These are phyloP conservation scores for Chytriomyces sp. DNA, from an alignment of 192 early-diverging fungal genomes.

Conservation along the genomic window DNA sequence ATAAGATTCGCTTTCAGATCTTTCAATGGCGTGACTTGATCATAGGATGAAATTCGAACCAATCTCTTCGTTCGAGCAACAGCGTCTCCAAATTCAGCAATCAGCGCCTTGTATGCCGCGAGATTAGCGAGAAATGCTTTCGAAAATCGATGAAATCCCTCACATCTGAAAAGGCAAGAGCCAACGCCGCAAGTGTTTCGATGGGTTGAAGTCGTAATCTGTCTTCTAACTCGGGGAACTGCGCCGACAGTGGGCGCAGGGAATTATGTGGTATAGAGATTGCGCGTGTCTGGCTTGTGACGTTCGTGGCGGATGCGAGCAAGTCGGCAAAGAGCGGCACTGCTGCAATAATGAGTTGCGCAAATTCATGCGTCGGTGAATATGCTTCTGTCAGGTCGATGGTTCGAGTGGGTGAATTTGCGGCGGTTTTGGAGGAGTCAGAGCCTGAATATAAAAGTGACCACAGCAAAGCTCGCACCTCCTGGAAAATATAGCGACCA, in stretches of 20 bases:
- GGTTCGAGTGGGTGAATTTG: not conserved
- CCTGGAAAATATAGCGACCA: slow-evolving; percentile 25
- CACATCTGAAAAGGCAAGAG: slow-evolving; percentile 14
- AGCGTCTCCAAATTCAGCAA: not conserved
- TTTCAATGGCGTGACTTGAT: slow-evolving; percentile 66
- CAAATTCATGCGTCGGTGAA: not conserved
- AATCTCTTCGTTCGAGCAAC: not conserved
- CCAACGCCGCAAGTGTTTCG: not conserved
- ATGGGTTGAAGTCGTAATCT: slow-evolving; percentile 1
- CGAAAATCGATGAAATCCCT: not conserved
- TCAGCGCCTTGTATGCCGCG: not conserved
- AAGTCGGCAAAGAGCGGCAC: not conserved
- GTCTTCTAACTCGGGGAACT: slow-evolving; percentile 3
- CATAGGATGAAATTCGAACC: slow-evolving; percentile 55
- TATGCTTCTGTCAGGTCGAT: not conserved
- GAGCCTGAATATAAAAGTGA: not conserved
- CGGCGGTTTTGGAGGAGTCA: not conserved
- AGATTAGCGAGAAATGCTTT: not conserved
- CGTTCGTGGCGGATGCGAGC: not conserved
- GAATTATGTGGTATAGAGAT: not conserved
- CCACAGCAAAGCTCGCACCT: not conserved
- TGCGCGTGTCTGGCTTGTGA: not conserved
- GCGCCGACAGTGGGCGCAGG: not conserved
- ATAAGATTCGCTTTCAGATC: slow-evolving; percentile 76
- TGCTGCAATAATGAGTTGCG: not conserved